phyloP scores from a whole-genome alignment of 176 grass and related monocot species.

The Metroxylon sagu region DNA sequence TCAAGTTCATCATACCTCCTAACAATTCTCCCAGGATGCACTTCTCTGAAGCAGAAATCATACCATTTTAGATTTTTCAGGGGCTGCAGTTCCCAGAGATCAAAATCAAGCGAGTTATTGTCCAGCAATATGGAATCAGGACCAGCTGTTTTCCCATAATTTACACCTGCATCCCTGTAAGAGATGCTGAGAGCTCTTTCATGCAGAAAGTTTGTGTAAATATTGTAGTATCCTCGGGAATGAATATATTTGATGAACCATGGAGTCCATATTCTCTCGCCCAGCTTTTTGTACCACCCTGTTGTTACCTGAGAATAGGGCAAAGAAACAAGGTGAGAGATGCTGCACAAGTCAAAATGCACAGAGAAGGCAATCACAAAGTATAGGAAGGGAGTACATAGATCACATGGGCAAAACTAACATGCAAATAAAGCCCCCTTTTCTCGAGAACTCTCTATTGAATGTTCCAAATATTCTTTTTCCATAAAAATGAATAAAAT shows the following conservation, averaged over 20 bases:
- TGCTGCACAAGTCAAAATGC: no score
- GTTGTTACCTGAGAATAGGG: constrained; percentile 68
- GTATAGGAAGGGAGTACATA: no score
- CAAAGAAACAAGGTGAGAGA: neutral
- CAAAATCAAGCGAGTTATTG: constrained; percentile 55
- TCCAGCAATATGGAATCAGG: constrained; percentile 86
- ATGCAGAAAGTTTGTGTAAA: constrained; percentile 80
- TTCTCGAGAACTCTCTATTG: no score
- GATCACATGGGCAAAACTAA: no score
- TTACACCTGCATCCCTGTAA: constrained; percentile 90
- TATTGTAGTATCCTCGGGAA: constrained; percentile 81
- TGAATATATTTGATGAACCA: constrained; percentile 98
- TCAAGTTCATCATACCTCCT: constrained; percentile 50
- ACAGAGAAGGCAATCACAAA: no score
- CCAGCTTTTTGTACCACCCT: constrained; percentile 94
- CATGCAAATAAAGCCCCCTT: no score
- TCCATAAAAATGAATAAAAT: constrained; percentile 20
- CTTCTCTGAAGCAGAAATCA: constrained; percentile 78
- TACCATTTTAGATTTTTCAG: constrained; percentile 58
- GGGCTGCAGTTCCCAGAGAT: constrained; percentile 51
- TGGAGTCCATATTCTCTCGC: constrained; percentile 97
- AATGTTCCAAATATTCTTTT: neutral
- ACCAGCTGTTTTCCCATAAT: constrained; percentile 74
- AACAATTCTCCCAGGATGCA: constrained; percentile 47
- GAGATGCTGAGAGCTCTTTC: constrained; percentile 84